Percentiles rank a stretch among this genome's conserved stretches.
Conservation (phyloP, 2,329 filamentous ascomycete species). For the Botrytis porri region DNA sequence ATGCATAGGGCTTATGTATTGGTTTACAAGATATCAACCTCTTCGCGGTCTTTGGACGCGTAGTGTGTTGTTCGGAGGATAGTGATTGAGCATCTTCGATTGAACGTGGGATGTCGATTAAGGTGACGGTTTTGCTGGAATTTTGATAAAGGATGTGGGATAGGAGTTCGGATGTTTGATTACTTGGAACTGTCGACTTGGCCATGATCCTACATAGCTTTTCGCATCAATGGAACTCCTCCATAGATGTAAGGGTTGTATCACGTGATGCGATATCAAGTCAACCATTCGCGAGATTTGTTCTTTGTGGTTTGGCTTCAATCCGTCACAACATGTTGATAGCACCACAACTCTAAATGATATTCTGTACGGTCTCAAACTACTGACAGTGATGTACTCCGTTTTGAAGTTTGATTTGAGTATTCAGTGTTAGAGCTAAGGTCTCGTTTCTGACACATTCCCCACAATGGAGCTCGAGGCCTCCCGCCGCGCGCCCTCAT, state of each 20-base stretch:
- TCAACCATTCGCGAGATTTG: not conserved
- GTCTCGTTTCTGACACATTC: not conserved
- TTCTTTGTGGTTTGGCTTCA: not conserved
- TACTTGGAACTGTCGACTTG: not conserved
- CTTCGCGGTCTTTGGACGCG: not conserved
- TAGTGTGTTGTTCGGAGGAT: slow-evolving; percentile 23
- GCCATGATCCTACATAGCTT: not conserved
- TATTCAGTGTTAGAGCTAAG: not conserved
- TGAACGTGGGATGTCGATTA: slow-evolving; percentile 65
- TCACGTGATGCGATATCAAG: not conserved
- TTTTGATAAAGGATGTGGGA: slow-evolving; percentile 12
- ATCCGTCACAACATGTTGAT: not conserved
- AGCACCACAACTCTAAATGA: not conserved
- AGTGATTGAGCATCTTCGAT: slow-evolving; percentile 60
- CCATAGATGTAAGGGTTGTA: not conserved
- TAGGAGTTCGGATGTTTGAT: not conserved
- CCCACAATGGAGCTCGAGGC: not conserved
- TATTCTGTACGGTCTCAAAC: not conserved
- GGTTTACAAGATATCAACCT: slow-evolving; percentile 42
- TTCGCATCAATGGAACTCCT: not conserved
- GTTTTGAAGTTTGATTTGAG: not conserved
- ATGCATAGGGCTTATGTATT: slow-evolving; percentile 44
- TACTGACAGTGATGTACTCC: not conserved
- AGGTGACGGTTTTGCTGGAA: not conserved
- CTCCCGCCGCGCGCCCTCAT: not conserved